These are phyloP conservation scores for Lagenidium giganteum DNA, from an alignment of 352 stramenopile genomes.

Conservation along the genomic window DNA sequence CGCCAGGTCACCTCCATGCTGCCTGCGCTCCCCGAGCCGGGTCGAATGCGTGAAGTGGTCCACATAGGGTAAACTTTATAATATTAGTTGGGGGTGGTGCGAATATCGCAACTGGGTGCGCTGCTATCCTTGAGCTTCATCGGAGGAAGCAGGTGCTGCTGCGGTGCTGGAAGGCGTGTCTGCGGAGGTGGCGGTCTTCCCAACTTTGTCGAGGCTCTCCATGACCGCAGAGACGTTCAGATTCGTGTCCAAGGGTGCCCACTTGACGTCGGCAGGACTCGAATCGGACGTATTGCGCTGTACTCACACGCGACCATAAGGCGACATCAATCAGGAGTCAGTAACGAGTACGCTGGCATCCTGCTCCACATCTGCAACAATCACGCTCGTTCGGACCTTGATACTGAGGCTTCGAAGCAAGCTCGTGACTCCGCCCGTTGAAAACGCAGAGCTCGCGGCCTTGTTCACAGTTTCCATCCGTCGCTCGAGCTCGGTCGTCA, in stretches of 20 bases:
- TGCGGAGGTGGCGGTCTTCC: constrained; percentile 56
- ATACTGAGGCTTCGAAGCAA: constrained; percentile 61
- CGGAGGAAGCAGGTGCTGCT: no score
- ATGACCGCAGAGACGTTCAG: constrained; percentile 49
- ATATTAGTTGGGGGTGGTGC: constrained; percentile 13
- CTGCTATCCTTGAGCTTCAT: no score
- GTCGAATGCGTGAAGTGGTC: not conserved
- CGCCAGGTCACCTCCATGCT: constrained; percentile 45
- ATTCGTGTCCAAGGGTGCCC: constrained; percentile 56
- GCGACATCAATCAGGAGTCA: no score
- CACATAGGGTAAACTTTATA: constrained; percentile 3
- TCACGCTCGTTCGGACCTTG: constrained; percentile 53
- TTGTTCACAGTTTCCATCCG: constrained; percentile 49
- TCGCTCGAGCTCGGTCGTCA: constrained; percentile 59
- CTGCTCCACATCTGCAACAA: no score
- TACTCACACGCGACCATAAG: not conserved
- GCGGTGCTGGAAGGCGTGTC: no score
- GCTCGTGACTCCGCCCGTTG: constrained; percentile 42
- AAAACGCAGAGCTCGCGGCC: constrained; percentile 54
- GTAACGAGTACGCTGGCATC: not conserved
- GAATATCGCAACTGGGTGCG: no score
- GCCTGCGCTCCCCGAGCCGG: not conserved
- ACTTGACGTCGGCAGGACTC: constrained; percentile 26
- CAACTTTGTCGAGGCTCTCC: constrained; percentile 47
- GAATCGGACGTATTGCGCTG: constrained; percentile 29